Evolutionary conservation across 1,284 basidiomycete species (phyloP).

Genomic region (Tilletiopsis washingtonensis): DNA sequence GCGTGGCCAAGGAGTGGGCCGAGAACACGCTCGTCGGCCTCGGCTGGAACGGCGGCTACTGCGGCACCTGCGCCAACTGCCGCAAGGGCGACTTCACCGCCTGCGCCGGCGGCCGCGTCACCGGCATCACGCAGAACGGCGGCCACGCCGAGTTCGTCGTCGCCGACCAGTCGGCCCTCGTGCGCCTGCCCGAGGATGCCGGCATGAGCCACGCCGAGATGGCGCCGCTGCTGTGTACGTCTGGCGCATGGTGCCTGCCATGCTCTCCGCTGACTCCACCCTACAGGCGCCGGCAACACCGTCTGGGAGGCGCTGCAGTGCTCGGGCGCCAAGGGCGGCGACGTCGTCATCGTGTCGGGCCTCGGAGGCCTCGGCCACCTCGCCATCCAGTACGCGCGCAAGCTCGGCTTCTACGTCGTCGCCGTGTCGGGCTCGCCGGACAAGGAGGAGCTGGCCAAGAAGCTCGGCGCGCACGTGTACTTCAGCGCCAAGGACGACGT

Average conservation of each 20-base stretch:
- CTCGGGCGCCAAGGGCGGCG: conserved; percentile 38
- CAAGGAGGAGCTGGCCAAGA: conserved; percentile 46
- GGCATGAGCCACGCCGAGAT: conserved; percentile 46
- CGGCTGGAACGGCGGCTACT: conserved; percentile 38
- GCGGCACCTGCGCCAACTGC: conserved; percentile 37
- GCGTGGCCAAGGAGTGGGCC: conserved; percentile 32
- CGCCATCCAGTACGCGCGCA: conserved; percentile 44
- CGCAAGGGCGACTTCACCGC: conserved; percentile 32
- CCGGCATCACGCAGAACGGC: conserved; percentile 48
- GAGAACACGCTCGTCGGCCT: conserved; percentile 37
- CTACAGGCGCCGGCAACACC: too few species aligned
- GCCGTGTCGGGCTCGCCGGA: conserved; percentile 42
- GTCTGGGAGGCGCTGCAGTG: conserved; percentile 40
- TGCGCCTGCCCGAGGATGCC: conserved; percentile 41
- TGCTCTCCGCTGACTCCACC: too few species aligned
- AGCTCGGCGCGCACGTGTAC: conserved; percentile 49
- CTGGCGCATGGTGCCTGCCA: too few species aligned
- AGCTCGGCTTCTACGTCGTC: conserved; percentile 48
- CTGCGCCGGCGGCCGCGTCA: conserved; percentile 16
- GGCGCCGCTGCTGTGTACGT: conserved; percentile 50
- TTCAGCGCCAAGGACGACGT: conserved; percentile 39
- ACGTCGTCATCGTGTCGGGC: conserved; percentile 49
- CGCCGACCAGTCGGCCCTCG: conserved; percentile 47
- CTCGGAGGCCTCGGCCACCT: conserved; percentile 50
- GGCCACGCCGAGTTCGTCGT: conserved; percentile 46